These are phyloP conservation scores for Ustanciosporium gigantosporum DNA, from an alignment of 1,284 basidiomycete species.

Conservation along the genomic window DNA sequence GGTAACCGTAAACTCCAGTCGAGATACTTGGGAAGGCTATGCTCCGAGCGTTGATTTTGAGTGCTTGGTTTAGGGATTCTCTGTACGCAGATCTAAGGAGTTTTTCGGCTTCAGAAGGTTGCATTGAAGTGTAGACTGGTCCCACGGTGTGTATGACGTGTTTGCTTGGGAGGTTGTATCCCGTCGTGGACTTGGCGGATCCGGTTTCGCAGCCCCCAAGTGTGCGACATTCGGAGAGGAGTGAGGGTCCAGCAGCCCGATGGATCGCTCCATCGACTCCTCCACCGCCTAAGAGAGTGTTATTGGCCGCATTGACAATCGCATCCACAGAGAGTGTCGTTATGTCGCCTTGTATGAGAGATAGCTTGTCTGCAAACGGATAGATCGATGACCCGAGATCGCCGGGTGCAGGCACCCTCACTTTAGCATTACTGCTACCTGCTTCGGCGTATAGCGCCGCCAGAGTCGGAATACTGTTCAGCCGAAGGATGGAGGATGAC, in stretches of 20 bases:
- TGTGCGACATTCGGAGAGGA: constrained; percentile 73
- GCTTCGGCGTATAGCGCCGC: constrained; percentile 9
- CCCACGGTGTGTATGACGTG: constrained; percentile 89
- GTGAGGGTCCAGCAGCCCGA: constrained; percentile 73
- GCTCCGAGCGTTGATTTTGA: constrained; percentile 10
- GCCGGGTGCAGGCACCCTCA: constrained; percentile 3
- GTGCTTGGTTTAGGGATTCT: constrained; percentile 35
- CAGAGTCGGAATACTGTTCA: constrained; percentile 13
- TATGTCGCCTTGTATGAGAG: constrained; percentile 17
- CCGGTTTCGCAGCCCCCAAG: constrained; percentile 75
- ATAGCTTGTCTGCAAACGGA: constrained; percentile 13
- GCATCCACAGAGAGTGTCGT: constrained; percentile 40
- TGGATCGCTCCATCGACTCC: constrained; percentile 84
- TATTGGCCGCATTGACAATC: constrained; percentile 58
- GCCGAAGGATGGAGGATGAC: not conserved
- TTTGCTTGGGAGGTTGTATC: constrained; percentile 65
- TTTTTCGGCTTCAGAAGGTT: constrained; percentile 2
- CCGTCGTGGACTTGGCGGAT: constrained; percentile 75
- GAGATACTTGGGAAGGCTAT: constrained; percentile 57
- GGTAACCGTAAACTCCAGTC: constrained; percentile 59
- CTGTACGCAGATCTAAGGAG: constrained; percentile 63
- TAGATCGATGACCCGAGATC: constrained; percentile 9
- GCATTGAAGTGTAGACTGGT: constrained; percentile 68
- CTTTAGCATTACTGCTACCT: not conserved
- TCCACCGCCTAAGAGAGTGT: constrained; percentile 49